Conservation (phyloP, 257 asterid genomes). For the Linderniella brevidens region DNA sequence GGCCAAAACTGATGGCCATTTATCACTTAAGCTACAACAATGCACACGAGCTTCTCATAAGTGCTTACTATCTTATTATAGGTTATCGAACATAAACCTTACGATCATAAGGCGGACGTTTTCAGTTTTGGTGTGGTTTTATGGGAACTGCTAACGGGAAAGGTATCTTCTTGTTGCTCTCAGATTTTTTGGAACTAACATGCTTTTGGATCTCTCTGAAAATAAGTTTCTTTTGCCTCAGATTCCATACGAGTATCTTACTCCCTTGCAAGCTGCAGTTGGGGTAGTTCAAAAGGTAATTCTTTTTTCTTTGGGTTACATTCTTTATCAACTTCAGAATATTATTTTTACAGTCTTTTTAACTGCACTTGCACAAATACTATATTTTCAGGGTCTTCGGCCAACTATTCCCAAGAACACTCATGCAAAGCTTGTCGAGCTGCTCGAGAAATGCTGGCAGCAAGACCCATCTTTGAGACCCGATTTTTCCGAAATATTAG, state of each 20-base stretch:
- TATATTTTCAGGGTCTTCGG: constrained; percentile 48
- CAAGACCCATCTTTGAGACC: constrained; percentile 75
- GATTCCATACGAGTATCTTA: constrained; percentile 91
- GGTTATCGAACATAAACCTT: constrained; percentile 92
- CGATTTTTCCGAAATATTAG: constrained; percentile 66
- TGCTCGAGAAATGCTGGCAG: constrained; percentile 94
- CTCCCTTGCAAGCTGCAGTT: constrained; percentile 95
- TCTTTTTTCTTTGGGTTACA: constrained; percentile 6
- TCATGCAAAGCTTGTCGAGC: constrained; percentile 60
- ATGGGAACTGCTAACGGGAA: constrained; percentile 90
- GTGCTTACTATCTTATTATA: constrained; percentile 24
- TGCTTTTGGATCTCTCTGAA: neutral
- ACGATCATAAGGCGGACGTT: constrained; percentile 88
- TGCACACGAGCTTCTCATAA: constrained; percentile 12
- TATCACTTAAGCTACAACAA: constrained; percentile 5
- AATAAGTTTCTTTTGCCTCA: constrained; percentile 14
- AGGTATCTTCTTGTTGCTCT: constrained; percentile 29
- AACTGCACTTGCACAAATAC: neutral
- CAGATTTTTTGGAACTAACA: neutral
- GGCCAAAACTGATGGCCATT: neutral
- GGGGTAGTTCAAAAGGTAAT: constrained; percentile 95
- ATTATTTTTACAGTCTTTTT: neutral
- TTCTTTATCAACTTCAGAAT: neutral
- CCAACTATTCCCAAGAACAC: constrained; percentile 74
- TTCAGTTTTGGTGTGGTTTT: constrained; percentile 87